Conservation (phyloP, 2,329 filamentous ascomycete species). For the Talaromyces amestolkiae region DNA sequence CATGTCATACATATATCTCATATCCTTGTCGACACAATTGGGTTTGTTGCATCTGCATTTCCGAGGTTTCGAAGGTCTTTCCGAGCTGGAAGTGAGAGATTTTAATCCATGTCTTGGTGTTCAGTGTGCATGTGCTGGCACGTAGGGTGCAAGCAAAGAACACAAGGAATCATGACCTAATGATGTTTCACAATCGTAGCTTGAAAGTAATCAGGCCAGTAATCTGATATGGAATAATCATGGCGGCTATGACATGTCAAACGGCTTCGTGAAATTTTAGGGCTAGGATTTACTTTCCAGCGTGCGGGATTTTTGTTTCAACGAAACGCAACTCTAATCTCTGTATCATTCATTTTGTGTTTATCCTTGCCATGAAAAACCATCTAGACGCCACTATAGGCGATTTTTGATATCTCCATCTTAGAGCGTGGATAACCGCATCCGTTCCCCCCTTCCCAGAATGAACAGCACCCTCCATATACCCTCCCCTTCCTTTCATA, state of each 20-base stretch:
- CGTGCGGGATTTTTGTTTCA: neutral
- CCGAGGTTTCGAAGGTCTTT: neutral
- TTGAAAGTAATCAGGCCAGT: neutral
- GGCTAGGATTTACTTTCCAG: neutral
- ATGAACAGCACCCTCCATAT: neutral
- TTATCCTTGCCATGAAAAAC: neutral
- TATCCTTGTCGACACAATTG: neutral
- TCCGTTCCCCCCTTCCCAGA: neutral
- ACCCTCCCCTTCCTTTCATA: neutral
- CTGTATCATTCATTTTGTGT: neutral
- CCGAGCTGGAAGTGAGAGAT: neutral
- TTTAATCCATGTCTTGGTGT: neutral
- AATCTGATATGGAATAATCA: neutral
- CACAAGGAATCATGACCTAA: no score
- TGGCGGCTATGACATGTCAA: neutral
- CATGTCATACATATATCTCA: slow-evolving; percentile 6
- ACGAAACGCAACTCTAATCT: neutral
- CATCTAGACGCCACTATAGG: neutral
- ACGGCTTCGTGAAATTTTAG: neutral
- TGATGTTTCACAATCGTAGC: no score
- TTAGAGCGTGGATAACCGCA: neutral
- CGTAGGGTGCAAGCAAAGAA: neutral
- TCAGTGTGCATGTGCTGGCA: neutral
- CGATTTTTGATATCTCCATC: neutral
- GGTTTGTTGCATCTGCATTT: neutral